Conservation (phyloP, 352 stramenopile genomes). For the Blastocystis hominis region DNA sequence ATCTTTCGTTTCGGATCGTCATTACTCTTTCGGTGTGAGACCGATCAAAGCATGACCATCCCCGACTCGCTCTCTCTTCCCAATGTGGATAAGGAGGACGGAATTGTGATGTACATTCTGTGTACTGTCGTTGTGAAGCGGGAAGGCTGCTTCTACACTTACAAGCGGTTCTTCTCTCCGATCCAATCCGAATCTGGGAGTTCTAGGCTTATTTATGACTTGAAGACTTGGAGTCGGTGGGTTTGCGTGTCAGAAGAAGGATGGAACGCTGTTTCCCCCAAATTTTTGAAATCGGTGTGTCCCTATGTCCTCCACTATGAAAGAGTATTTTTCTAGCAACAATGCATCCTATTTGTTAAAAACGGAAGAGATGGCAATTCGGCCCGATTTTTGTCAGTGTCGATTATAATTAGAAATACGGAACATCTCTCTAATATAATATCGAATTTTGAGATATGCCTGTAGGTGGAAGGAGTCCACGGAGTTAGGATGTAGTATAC, state of each 20-base stretch:
- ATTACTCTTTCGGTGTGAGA: not conserved
- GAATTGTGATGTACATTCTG: not conserved
- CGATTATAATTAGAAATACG: not conserved
- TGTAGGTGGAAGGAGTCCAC: not conserved
- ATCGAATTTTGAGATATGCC: not conserved
- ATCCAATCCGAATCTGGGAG: not conserved
- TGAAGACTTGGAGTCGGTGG: not conserved
- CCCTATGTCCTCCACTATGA: conserved; percentile 19
- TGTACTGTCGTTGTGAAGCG: not conserved
- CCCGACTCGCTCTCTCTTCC: not conserved
- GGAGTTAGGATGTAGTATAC: conserved; percentile 7
- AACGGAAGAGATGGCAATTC: not conserved
- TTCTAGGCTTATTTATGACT: conserved; percentile 6
- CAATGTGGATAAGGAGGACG: not conserved
- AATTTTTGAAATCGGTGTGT: not conserved
- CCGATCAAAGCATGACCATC: not conserved
- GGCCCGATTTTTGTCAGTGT: not conserved
- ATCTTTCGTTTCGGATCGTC: not conserved
- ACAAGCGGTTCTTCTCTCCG: not conserved
- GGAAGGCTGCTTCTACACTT: not conserved
- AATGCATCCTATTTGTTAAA: conserved; percentile 9
- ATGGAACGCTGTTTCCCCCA: not conserved
- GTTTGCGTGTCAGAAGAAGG: not conserved
- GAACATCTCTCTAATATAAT: not conserved
- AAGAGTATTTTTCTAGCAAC: not conserved